A percentile compares a stretch with the other conserved stretches of the same genome.
phyloP scores from a whole-genome alignment of 495 filamentous ascomycete species.

The Paragyromitra xinjiangensis region DNA sequence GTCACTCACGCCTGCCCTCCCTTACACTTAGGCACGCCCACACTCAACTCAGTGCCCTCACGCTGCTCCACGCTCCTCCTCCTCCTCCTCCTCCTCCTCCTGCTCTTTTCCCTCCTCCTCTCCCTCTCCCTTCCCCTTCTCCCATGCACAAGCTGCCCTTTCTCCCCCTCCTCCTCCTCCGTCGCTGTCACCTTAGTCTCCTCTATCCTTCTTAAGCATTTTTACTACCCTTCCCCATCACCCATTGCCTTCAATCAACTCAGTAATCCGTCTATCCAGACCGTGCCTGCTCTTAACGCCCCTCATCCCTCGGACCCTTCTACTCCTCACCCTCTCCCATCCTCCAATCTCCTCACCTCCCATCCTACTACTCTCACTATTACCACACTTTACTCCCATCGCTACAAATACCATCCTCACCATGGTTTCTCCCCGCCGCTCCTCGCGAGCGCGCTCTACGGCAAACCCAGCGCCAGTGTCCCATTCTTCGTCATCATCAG shows the following conservation, averaged over 20 bases:
- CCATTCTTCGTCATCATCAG: constrained; percentile 81
- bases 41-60: constrained; percentile 39
- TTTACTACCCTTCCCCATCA: constrained; percentile 1
- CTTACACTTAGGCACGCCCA: constrained; percentile 53
- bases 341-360: constrained; percentile 22
- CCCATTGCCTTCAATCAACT: constrained; percentile 61
- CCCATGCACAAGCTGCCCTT: constrained; percentile 59
- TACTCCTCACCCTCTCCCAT: constrained; percentile 19
- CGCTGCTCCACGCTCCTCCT: constrained; percentile 27
- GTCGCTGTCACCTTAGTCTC: constrained; percentile 49
- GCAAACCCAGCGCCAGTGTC: constrained; percentile 62
- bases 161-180: constrained; percentile 53
- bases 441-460: constrained; percentile 84
- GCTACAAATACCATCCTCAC: constrained; percentile 21
- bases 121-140: constrained; percentile 57
- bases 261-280: constrained; percentile 60
- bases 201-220: constrained; percentile 47
- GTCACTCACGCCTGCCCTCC: constrained; percentile 58
- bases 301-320: constrained; percentile 45
- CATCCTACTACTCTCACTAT: constrained; percentile 22
- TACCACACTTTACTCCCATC: constrained; percentile 26
- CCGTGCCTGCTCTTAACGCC: constrained; percentile 19
- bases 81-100: constrained; percentile 27
- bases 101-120: constrained; percentile 25
- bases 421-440: constrained; percentile 78